Percentiles rank a stretch among this genome's conserved stretches.
Evolutionary conservation across 495 filamentous ascomycete species (phyloP).

Genomic region (Annulohypoxylon maeteangense): DNA sequence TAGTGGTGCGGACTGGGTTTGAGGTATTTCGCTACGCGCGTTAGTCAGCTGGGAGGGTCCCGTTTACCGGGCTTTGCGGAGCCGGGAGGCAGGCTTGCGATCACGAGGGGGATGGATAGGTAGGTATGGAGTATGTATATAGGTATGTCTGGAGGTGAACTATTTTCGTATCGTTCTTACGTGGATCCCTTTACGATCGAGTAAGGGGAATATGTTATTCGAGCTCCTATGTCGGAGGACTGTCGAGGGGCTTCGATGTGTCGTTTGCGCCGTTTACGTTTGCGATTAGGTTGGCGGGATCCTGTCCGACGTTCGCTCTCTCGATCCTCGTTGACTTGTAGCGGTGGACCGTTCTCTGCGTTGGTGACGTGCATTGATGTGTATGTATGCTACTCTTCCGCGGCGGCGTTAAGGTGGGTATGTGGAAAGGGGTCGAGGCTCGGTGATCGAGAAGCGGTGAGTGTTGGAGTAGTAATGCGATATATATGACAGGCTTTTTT

Average conservation of each 20-base stretch:
- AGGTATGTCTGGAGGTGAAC: neutral
- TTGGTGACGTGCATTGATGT: neutral
- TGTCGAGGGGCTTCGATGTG: neutral
- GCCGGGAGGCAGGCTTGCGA: neutral
- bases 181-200: neutral
- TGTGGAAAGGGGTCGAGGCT: neutral
- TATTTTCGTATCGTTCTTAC: neutral
- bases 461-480: neutral
- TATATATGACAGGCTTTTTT: neutral
- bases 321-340: neutral
- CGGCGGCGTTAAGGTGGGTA: neutral
- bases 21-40: neutral
- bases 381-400: neutral
- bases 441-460: neutral
- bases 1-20: neutral
- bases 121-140: neutral
- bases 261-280: neutral
- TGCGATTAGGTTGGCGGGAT: neutral
- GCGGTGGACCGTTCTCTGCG: neutral
- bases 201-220: neutral
- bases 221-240: neutral
- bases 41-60: neutral
- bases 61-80: neutral
- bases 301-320: neutral
- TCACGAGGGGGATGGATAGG: neutral